phyloP scores from a whole-genome alignment of 495 filamentous ascomycete genomes.

The Aspergillus sclerotioniger region DNA sequence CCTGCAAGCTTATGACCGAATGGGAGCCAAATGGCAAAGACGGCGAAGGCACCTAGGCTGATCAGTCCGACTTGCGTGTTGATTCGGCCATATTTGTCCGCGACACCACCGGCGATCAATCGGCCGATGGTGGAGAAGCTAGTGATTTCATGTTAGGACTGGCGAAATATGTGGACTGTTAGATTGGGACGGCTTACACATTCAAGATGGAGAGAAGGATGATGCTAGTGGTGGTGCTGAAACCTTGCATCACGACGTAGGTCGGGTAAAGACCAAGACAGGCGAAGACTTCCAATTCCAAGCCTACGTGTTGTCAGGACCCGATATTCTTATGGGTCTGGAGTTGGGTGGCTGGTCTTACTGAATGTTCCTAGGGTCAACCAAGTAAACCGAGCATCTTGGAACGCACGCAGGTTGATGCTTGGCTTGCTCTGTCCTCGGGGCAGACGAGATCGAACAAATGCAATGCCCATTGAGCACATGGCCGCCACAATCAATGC shows the following conservation, averaged over 20 bases:
- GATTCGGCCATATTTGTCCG: slow-evolving; percentile 68
- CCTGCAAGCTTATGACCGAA: slow-evolving; percentile 48
- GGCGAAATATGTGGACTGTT: neutral
- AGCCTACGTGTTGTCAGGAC: slow-evolving; percentile 16
- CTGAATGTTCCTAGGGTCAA: slow-evolving; percentile 37
- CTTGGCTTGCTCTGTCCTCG: slow-evolving; percentile 32
- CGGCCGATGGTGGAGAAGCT: slow-evolving; percentile 55
- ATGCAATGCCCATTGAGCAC: slow-evolving; percentile 46
- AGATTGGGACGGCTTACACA: slow-evolving; percentile 20
- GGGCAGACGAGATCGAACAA: slow-evolving; percentile 34
- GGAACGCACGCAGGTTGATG: slow-evolving; percentile 57
- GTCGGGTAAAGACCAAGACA: slow-evolving; percentile 51
- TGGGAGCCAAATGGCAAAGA: slow-evolving; percentile 59
- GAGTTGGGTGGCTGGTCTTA: slow-evolving; percentile 14
- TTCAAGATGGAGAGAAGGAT: slow-evolving; percentile 35
- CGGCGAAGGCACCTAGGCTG: slow-evolving; percentile 43
- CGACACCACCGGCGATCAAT: slow-evolving; percentile 65
- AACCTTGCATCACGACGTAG: slow-evolving; percentile 43
- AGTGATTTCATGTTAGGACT: neutral
- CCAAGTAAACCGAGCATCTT: slow-evolving; percentile 45
- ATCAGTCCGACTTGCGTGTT: slow-evolving; percentile 51
- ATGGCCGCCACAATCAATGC: slow-evolving; percentile 54
- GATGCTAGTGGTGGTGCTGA: slow-evolving; percentile 32
- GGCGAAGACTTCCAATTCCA: slow-evolving; percentile 54
- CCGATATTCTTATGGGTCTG: slow-evolving; percentile 2